Evolutionary conservation across 129 eudicot genomes (phyloP).

Genomic region (Mikania micrantha): DNA sequence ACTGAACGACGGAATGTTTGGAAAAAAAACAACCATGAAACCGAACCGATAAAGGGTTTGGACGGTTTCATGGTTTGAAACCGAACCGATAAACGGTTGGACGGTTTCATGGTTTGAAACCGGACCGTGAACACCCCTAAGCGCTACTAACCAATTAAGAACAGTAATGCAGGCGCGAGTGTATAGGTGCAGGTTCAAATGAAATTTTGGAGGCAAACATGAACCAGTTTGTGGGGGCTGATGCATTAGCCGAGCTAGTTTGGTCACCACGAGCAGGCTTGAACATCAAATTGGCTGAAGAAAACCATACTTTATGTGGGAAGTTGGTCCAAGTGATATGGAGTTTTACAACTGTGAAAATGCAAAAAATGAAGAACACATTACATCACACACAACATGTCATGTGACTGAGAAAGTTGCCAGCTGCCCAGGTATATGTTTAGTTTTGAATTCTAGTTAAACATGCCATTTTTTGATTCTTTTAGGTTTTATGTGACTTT

Average conservation of each 20-base stretch:
- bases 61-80: too few relatives aligned
- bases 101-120: too few relatives aligned
- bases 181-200: slow-evolving; percentile 86
- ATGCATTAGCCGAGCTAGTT: slow-evolving; percentile 56
- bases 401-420: slow-evolving; percentile 18
- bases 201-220: slow-evolving; percentile 36
- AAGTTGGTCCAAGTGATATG: slow-evolving; percentile 40
- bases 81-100: too few relatives aligned
- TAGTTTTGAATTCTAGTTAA: neutral
- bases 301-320: slow-evolving; percentile 25
- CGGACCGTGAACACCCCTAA: too few relatives aligned
- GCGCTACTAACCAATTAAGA: slow-evolving; percentile 17
- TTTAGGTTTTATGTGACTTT: neutral
- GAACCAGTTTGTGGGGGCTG: slow-evolving; percentile 35
- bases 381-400: neutral
- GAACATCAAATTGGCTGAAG: slow-evolving; percentile 48
- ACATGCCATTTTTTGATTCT: neutral
- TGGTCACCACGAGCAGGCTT: slow-evolving; percentile 66
- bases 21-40: too few relatives aligned
- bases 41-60: too few relatives aligned
- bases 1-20: too few relatives aligned
- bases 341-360: slow-evolving; percentile 15
- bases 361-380: slow-evolving; percentile 22
- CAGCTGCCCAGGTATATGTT: neutral
- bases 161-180: slow-evolving; percentile 9